Evolutionary conservation across 2,329 filamentous ascomycete genomes (phyloP).

Genomic region (Aspergillus sp.): DNA sequence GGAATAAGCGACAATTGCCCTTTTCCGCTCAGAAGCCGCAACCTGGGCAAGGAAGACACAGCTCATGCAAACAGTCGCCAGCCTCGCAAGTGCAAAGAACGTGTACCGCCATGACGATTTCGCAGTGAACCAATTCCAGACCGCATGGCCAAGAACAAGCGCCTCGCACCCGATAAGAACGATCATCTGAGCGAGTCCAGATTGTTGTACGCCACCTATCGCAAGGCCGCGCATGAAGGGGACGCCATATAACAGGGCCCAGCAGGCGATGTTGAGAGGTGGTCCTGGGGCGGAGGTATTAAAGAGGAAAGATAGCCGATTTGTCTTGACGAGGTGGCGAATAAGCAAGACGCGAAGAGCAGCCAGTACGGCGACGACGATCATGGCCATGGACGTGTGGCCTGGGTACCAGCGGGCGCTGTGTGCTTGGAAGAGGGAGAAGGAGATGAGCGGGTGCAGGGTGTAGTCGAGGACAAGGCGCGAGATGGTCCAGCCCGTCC

Average conservation of each 20-base stretch:
- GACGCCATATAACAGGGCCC: constrained; percentile 13
- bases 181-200: constrained; percentile 12
- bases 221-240: constrained; percentile 19
- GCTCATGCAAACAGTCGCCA: not conserved
- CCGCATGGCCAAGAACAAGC: not conserved
- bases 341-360: not conserved
- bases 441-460: constrained; percentile 15
- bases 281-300: too few species aligned
- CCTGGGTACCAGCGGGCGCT: constrained; percentile 6
- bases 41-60: not conserved
- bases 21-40: not conserved
- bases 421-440: constrained; percentile 15
- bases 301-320: not conserved
- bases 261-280: not conserved
- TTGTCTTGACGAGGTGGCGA: not conserved
- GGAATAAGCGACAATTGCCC: not conserved
- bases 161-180: constrained; percentile 3
- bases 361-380: not conserved
- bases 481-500: constrained; percentile 13
- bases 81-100: not conserved
- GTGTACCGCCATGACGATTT: not conserved
- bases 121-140: not conserved
- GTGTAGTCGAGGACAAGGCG: constrained; percentile 18
- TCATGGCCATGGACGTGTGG: constrained; percentile 15
- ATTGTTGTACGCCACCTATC: constrained; percentile 17